Conservation (phyloP, 2,329 filamentous ascomycete species). For the Diaporthe eres region DNA sequence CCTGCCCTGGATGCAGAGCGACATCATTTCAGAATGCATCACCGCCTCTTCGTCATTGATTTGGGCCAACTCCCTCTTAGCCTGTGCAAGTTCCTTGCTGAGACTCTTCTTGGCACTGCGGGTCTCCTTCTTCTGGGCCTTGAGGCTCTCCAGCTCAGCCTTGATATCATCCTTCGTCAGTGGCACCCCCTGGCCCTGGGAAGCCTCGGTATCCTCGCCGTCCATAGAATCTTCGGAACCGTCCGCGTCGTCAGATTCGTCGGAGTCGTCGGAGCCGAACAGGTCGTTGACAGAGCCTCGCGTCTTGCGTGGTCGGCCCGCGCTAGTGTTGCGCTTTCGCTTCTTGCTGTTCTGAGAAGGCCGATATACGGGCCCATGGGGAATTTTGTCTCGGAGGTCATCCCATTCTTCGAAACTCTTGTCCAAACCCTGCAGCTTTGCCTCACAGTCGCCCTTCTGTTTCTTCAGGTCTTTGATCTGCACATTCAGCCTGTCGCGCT, state of each 20-base stretch:
- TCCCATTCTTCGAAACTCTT: background rate
- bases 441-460: background rate
- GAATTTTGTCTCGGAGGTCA: background rate
- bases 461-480: conserved; percentile 39
- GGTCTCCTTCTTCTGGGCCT: conserved; percentile 5
- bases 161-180: background rate
- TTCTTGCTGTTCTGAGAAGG: conserved; percentile 8
- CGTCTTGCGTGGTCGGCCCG: background rate
- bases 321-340: conserved; percentile 11
- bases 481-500: conserved; percentile 45
- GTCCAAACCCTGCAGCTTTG: background rate
- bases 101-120: background rate
- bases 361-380: background rate
- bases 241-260: background rate
- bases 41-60: conserved; percentile 47
- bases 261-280: background rate
- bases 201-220: background rate
- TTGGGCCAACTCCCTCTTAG: conserved; percentile 52
- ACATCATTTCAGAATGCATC: conserved; percentile 50
- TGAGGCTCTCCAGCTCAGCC: background rate
- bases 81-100: conserved; percentile 35
- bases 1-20: conserved; percentile 61
- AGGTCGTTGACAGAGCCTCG: background rate
- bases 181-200: background rate
- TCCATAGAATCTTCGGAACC: background rate